phyloP scores from a whole-genome alignment of 2,329 filamentous ascomycete species.

The Neoarthrinium moseri region DNA sequence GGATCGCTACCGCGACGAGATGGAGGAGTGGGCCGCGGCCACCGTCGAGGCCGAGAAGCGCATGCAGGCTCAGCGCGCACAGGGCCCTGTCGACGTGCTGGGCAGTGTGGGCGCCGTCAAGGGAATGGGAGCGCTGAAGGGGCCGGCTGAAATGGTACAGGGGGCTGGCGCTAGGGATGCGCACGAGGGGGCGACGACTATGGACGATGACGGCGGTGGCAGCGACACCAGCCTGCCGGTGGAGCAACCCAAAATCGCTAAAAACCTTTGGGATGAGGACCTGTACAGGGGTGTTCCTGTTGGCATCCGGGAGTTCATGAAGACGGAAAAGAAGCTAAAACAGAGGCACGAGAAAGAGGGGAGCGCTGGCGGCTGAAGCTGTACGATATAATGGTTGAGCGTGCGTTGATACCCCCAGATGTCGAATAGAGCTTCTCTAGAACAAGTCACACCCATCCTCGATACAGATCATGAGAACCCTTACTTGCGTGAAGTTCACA shows the following conservation, averaged over 20 bases:
- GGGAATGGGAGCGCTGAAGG: conserved; percentile 15
- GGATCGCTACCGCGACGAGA: conserved; percentile 86
- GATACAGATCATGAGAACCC: too few relatives aligned
- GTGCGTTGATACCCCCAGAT: too few relatives aligned
- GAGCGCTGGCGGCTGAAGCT: conserved; percentile 40
- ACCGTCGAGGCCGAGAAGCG: conserved; percentile 61
- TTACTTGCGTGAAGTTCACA: too few relatives aligned
- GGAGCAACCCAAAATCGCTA: conserved; percentile 38
- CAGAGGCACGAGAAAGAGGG: conserved; percentile 65
- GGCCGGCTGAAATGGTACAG: conserved; percentile 22
- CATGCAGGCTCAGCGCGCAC: conserved; percentile 36
- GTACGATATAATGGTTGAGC: too few relatives aligned
- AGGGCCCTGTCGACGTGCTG: conserved; percentile 10
- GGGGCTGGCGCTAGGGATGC: conserved; percentile 30
- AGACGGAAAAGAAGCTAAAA: conserved; percentile 87
- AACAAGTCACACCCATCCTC: too few relatives aligned
- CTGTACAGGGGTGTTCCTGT: conserved; percentile 82
- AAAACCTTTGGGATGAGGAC: conserved; percentile 61
- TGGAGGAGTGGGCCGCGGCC: conserved; percentile 80
- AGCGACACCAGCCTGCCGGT: conserved; percentile 66
- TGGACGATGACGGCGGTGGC: conserved; percentile 80
- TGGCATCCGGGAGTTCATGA: conserved; percentile 96
- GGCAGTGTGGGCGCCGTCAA: conserved; percentile 11
- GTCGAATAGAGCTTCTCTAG: too few relatives aligned
- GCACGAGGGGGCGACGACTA: conserved; percentile 59